Base-by-base conservation (phyloP, 2,329 filamentous ascomycete species). In the Fusarium sulawesiense region DNA sequence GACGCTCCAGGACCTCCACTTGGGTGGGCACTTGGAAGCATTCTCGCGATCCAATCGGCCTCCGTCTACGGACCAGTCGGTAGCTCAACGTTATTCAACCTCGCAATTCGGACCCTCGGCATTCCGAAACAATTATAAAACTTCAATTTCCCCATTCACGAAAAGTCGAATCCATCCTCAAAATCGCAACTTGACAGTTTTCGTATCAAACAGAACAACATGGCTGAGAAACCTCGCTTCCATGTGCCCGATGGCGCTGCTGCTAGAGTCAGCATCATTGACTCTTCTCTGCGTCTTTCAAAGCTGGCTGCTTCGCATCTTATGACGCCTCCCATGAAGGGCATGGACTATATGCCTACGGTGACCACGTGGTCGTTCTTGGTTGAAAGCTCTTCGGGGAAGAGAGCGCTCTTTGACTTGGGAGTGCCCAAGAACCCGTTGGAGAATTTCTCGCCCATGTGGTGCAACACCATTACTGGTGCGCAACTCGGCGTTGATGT, bases 231-330 rank as follows among this genome's bases (percentile, higher is more conserved):
- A 41, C 54, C 61, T 4, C 25, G 7, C 12, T 66, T 66, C 4
- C 18, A 66, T 4, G 55, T 66, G 13, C 54, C 63, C 6, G 16
- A n/a, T 7, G 61, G 61, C 12, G 30, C 37, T 9, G 6, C 21
- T 2, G 54, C 63, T 14, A 66, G 51, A 41, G 63, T 66, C 12
- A 66, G 63, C 47, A 66, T 66, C 25, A 66, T 66, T 3, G 61
- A 66, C 16, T 64, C 60, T 2, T 49, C 63, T 7, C 8, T 61
- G 2, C 63, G 63, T 4, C 4, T 66, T 1, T 54, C 63, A 5
- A 42, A n/a, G 4, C 48, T 66, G 47, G 34, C 54, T 1, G 7
- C 44, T 6, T 46, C 23, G 20, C 13, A 41, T 32, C 61, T 66
- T 2, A 37, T 66, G 32, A 60, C 48, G 11, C 63, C 63, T 1